phyloP scores from a whole-genome alignment of 2,329 filamentous ascomycete genomes.

The Claviceps fusiformis region DNA sequence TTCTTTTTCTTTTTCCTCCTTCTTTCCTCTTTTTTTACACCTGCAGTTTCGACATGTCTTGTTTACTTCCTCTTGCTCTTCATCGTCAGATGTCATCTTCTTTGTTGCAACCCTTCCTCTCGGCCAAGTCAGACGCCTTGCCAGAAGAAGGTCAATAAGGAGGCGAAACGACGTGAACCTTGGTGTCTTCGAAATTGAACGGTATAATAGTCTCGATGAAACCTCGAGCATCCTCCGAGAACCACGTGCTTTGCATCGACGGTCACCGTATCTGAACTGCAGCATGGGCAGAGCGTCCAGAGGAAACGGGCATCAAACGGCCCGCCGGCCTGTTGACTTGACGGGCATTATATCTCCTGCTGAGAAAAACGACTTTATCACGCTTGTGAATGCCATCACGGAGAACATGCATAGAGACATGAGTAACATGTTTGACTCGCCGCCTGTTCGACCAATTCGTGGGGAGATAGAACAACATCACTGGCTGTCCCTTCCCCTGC shows the following conservation, averaged over 20 bases:
- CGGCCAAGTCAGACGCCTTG: not conserved
- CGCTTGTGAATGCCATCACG: slow-evolving; percentile 36
- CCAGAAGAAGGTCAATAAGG: not conserved
- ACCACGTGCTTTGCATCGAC: not conserved
- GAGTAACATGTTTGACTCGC: slow-evolving; percentile 36
- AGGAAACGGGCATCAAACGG: slow-evolving; percentile 17
- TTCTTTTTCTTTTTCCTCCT: too few relatives aligned
- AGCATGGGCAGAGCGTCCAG: slow-evolving; percentile 28
- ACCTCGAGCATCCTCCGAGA: slow-evolving; percentile 1
- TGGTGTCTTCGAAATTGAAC: not conserved
- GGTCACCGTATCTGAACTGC: not conserved
- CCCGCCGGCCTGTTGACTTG: slow-evolving; percentile 35
- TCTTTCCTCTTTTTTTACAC: too few relatives aligned
- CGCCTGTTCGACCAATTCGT: slow-evolving; percentile 20
- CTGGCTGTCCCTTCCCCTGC: slow-evolving; percentile 23
- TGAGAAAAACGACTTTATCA: slow-evolving; percentile 39
- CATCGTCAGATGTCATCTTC: not conserved
- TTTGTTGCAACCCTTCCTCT: not conserved
- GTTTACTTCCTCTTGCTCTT: not conserved
- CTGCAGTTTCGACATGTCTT: not conserved
- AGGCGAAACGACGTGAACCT: not conserved
- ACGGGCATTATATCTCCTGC: slow-evolving; percentile 32
- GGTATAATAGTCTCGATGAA: not conserved
- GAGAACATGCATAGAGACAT: slow-evolving; percentile 42
- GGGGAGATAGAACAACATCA: slow-evolving; percentile 18